A percentile compares a stretch with the other conserved stretches of the same genome.
These are phyloP conservation scores for Fistulifera pelliculosa DNA, from an alignment of 108 stramenopile genomes.

Conservation along the genomic window DNA sequence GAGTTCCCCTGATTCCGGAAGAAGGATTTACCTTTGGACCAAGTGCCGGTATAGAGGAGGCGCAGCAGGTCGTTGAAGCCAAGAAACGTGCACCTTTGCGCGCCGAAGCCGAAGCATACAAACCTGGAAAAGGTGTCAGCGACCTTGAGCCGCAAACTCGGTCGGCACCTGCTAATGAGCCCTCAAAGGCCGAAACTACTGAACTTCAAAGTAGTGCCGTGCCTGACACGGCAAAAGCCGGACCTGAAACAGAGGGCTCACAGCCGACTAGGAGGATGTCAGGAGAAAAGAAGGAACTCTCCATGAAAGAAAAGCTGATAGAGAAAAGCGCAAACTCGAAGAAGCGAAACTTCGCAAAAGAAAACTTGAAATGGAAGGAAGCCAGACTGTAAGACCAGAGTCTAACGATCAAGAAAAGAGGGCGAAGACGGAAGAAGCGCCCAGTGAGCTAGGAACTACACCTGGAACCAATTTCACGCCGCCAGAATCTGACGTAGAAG, in stretches of 20 bases:
- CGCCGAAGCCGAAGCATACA: constrained; percentile 3
- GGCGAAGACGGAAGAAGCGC: neutral
- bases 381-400: neutral
- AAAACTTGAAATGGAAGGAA: constrained; percentile 4
- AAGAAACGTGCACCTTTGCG: neutral
- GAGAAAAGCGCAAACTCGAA: constrained; percentile 40
- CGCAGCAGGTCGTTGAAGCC: too few relatives aligned
- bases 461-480: neutral
- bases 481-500: neutral
- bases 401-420: neutral
- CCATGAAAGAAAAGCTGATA: constrained; percentile 38
- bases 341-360: constrained; percentile 13
- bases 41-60: constrained; percentile 5
- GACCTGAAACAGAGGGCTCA: neutral
- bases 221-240: neutral
- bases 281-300: constrained; percentile 26
- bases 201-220: neutral
- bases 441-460: neutral
- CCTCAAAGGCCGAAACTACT: neutral
- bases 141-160: neutral
- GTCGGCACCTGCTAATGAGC: neutral
- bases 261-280: constrained; percentile 16
- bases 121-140: neutral
- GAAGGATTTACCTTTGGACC: constrained; percentile 63
- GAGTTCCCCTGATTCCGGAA: constrained; percentile 27